A percentile compares a stretch with the other conserved stretches of the same genome.
Evolutionary conservation across 345 rosid genomes (phyloP).

Genomic region (Garcia nutans): DNA sequence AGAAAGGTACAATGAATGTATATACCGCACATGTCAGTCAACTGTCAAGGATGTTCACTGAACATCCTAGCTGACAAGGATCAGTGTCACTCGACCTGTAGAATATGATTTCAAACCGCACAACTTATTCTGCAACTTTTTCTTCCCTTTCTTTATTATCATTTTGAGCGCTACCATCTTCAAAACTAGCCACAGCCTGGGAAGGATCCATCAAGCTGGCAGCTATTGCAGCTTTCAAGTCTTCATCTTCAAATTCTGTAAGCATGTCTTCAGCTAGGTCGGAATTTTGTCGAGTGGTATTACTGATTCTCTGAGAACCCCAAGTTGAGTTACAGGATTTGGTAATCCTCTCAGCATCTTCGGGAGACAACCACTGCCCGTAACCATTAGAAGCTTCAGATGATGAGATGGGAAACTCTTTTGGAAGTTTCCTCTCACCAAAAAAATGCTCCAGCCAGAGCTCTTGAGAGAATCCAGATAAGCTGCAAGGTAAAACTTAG

Average conservation of each 20-base stretch:
- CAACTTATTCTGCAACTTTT: slow-evolving; percentile 26
- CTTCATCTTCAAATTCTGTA: slow-evolving; percentile 64
- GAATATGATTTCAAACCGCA: slow-evolving; percentile 8
- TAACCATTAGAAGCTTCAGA: slow-evolving; percentile 74
- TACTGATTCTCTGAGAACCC: slow-evolving; percentile 32
- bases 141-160: slow-evolving; percentile 26
- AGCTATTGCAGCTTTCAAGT: slow-evolving; percentile 86
- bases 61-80: slow-evolving; percentile 20
- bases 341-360: slow-evolving; percentile 79
- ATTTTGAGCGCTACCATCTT: slow-evolving; percentile 10
- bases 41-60: slow-evolving; percentile 11
- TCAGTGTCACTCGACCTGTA: slow-evolving; percentile 17
- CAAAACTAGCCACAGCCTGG: slow-evolving; percentile 37
- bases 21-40: slow-evolving; percentile 19
- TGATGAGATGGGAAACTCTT: slow-evolving; percentile 65
- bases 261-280: slow-evolving; percentile 42
- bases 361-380: slow-evolving; percentile 88
- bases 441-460: slow-evolving; percentile 90
- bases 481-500: slow-evolving; percentile 87
- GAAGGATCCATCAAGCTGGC: slow-evolving; percentile 80
- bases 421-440: slow-evolving; percentile 84
- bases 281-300: slow-evolving; percentile 35
- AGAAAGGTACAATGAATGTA: slow-evolving; percentile 18
- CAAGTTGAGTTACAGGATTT: slow-evolving; percentile 50
- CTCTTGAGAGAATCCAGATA: slow-evolving; percentile 79